These are phyloP conservation scores for Paratinospora sagittata DNA, from an alignment of 164 flowering plant genomes.

Conservation along the genomic window DNA sequence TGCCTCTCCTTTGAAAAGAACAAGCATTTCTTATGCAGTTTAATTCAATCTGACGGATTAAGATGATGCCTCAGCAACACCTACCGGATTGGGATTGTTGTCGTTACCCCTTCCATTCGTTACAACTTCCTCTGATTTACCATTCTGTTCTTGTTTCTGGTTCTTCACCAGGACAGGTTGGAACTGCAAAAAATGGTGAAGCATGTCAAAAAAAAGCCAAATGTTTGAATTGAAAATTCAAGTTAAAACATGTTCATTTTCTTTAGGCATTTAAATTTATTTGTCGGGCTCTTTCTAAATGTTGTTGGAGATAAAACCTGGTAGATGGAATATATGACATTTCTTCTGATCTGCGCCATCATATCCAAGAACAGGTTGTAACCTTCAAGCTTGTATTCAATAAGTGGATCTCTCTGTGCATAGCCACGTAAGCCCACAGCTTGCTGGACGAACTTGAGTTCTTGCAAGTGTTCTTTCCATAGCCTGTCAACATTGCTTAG, in stretches of 20 bases:
- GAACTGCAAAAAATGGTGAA: slow-evolving; percentile 37
- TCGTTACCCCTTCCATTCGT: slow-evolving; percentile 28
- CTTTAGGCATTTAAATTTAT: not conserved
- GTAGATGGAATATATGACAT: slow-evolving; percentile 91
- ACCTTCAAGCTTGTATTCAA: slow-evolving; percentile 97
- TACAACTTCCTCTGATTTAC: slow-evolving; percentile 25
- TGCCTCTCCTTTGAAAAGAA: not conserved
- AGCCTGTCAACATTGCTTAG: slow-evolving; percentile 91
- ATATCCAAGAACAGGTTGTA: slow-evolving; percentile 92
- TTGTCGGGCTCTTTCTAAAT: not conserved
- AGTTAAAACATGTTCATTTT: not conserved
- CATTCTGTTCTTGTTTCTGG: slow-evolving; percentile 25
- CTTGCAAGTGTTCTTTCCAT: slow-evolving; percentile 99
- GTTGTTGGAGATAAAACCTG: slow-evolving; percentile 49
- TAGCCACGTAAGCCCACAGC: slow-evolving; percentile 98
- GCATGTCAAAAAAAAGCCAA: slow-evolving; percentile 1
- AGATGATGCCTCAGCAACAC: slow-evolving; percentile 41
- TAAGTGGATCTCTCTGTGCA: slow-evolving; percentile 97
- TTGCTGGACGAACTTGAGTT: slow-evolving; percentile 93
- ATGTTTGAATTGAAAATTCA: not conserved
- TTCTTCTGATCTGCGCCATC: slow-evolving; percentile 98
- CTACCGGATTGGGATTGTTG: slow-evolving; percentile 37
- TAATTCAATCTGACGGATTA: slow-evolving; percentile 21
- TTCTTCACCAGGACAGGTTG: slow-evolving; percentile 64
- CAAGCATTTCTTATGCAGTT: not conserved